Evolutionary conservation across 352 stramenopile genomes (phyloP), one percentile per base, ranked within the genome.

Genomic region (Saprolegnia parasitica): DNA sequence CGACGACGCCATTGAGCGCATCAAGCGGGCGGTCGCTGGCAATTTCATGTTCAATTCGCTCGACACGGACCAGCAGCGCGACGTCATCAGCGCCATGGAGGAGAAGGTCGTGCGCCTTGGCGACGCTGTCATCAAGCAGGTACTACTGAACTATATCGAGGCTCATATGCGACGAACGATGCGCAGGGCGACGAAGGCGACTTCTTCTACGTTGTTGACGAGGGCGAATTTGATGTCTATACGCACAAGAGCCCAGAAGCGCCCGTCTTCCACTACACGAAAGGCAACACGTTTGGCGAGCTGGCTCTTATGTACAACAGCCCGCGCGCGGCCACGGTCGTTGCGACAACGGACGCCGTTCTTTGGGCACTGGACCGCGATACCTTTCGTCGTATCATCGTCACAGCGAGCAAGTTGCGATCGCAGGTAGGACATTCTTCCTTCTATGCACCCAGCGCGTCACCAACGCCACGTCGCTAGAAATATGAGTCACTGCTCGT

Each of bases 291-390:
- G 9, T 95, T 96, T 66, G 88, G 88, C 11, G 88, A 96, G 68
- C 71, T 96, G 26, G 87, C 86, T 20, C 77, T 96, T 26, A 93
- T 95, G 52, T 95, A 96, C 72, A 88, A 85, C 26, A 93, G 91
- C 62, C 86, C 84, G 55, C 83, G 87, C 37, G 83, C 81, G 8
- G 79, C 87, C n/a, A 96, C 87, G 3, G 81, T 96, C 26, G 77
- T 94, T n/a, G 76, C 86, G 0, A 83, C 76, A 50, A 62, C 77
- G 50, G 77, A 87, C 24, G 83, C 85, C 18, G 75, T 76, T 0
- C 74, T 97, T 9, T 99, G 81, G 89, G 83, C 86, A 18, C 76
- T 99, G 16, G 91, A 98, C 77, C 84, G 96, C 21, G 76, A 89
- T 60, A 96, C 91, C 0, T 99, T 99, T 78, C 80, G 92, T 4